These are phyloP conservation scores for Fonsecaea pugnacius DNA, from an alignment of 2,329 filamentous ascomycete genomes.

Conservation along the genomic window DNA sequence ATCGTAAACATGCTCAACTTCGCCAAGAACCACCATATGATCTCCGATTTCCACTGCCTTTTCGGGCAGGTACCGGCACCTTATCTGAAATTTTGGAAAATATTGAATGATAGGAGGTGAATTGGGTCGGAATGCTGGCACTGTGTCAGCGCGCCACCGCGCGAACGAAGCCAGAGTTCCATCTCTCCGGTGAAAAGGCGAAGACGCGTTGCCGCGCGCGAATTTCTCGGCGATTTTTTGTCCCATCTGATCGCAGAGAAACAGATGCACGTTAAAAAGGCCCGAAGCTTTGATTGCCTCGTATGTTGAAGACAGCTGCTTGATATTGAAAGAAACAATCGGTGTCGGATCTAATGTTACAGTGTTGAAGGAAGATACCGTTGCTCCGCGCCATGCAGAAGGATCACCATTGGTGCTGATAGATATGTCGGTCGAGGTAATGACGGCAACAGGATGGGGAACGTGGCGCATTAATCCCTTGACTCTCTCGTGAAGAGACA, in stretches of 20 bases:
- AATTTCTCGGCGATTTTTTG: conserved; percentile 38
- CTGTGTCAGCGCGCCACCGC: neutral
- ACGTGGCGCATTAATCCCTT: conserved; percentile 59
- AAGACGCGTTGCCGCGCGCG: conserved; percentile 26
- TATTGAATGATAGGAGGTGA: conserved; percentile 1
- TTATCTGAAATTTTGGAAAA: conserved; percentile 17
- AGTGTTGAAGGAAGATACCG: conserved; percentile 66
- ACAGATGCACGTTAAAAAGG: conserved; percentile 58
- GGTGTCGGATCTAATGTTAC: conserved; percentile 60
- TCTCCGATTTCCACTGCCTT: conserved; percentile 50
- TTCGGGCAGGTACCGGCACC: conserved; percentile 41
- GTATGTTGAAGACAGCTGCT: conserved; percentile 60
- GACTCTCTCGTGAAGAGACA: conserved; percentile 42
- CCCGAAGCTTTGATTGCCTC: conserved; percentile 54
- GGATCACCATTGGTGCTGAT: conserved; percentile 37
- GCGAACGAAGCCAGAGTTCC: conserved; percentile 25
- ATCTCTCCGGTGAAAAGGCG: conserved; percentile 28
- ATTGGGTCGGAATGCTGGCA: conserved; percentile 8
- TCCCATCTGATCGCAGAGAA: conserved; percentile 40
- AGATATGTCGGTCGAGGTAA: conserved; percentile 50
- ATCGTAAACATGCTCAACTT: conserved; percentile 38
- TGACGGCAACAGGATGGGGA: conserved; percentile 61
- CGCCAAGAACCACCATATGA: conserved; percentile 51
- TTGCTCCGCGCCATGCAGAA: conserved; percentile 55
- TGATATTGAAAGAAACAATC: conserved; percentile 66